phyloP scores from a whole-genome alignment of 163 green algal species.

The Scenedesmus sp. region DNA sequence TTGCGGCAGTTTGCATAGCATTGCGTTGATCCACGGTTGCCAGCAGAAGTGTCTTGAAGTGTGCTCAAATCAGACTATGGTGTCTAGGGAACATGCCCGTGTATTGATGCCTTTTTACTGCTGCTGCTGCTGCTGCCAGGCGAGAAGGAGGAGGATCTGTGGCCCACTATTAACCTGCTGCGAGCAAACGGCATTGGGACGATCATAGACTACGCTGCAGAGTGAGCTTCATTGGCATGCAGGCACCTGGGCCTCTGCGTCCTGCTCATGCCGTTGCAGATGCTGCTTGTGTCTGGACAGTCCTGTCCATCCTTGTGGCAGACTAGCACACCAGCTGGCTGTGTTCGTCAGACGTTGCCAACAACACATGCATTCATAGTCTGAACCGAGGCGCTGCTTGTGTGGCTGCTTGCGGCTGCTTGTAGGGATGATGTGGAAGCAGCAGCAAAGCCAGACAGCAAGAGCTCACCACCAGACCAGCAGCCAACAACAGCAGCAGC shows the following conservation, averaged over 20 bases:
- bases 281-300: neutral
- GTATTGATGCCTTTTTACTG: neutral
- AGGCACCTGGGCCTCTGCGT: too few species aligned
- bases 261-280: neutral
- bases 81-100: too few species aligned
- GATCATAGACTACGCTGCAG: slow-evolving; percentile 61
- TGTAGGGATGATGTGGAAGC: slow-evolving; percentile 62
- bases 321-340: too few species aligned
- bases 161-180: slow-evolving; percentile 71
- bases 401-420: neutral
- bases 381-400: too few species aligned
- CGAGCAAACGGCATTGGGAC: slow-evolving; percentile 71
- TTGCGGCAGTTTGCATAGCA: too few species aligned
- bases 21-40: too few species aligned
- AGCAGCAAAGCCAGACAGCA: neutral
- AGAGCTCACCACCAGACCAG: neutral
- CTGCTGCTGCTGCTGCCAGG: neutral
- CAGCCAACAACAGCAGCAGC: slow-evolving; percentile 15
- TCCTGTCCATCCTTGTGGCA: too few species aligned
- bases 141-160: slow-evolving; percentile 58
- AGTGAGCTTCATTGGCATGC: neutral
- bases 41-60: too few species aligned
- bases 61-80: too few species aligned
- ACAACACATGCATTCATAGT: too few species aligned
- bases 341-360: too few species aligned